Base-by-base conservation (phyloP, 345 rosid species). In the Salix exigua region DNA sequence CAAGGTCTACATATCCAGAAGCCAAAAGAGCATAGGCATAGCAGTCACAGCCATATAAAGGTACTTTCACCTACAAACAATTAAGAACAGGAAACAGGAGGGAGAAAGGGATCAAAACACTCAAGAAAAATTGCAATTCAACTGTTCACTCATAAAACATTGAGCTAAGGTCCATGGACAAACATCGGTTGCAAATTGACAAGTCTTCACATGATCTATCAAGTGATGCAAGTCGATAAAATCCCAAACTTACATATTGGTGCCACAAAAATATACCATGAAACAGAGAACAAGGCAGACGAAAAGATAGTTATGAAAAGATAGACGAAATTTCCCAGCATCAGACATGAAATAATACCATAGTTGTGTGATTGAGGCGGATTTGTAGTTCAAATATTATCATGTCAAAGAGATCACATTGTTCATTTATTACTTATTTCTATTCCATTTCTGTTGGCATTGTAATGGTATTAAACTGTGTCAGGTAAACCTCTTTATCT, bases 21-120 rank as follows among this genome's bases (percentile, higher is more conserved):
- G 99, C 94, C 86, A 96, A 66, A 72, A 96, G 97, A 48, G 99
- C 98, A 82, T 91, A 96, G 71, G 98, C 98, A 53, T 96, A 93
- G 88, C 99, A 96, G 83, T 96, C 99, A 79, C 99, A 93, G 53
- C 99, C 98, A 76, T 96, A 96, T 79, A 96, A 70, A 33, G 98
- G 92, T 72, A 92, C 89, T 74, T 93, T 96, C 66, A 96, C 98
- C 99, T 93, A 85, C 64, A 76, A 82, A 19, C 30, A 46, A 48
- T 28, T 31, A 68, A 72, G 28, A 28, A 28, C 14, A 18, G 16
- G 8, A 44, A 71, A 72, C 19, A 7, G 35, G 31, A 2, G 33
- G 65, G 64, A 37, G n/a, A 70, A 50, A 58, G 37, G 28, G 19
- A 33, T 21, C 18, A 33, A 72, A 35, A 30, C 7, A 14, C 13